Evolutionary conservation across 2,329 filamentous ascomycete species (phyloP), one percentile per base, ranked within the genome.

Genomic region (Epichloe bromicola): DNA sequence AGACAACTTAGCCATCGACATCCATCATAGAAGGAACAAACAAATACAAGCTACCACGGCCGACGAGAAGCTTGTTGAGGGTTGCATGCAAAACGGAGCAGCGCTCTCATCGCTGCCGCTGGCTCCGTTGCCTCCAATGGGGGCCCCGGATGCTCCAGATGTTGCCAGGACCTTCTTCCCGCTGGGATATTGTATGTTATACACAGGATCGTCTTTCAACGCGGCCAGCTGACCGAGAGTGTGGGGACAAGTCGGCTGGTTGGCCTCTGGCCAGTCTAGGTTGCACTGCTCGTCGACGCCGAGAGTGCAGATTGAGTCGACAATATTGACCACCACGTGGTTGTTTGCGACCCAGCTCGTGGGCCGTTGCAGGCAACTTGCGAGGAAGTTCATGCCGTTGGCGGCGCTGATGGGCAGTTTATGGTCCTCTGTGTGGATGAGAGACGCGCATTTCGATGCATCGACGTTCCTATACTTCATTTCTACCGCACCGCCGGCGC

Each of bases 351-450:
- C 72, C 72, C 73, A 79, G 55, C 66, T 72, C 51, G 60, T 56
- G 4, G 63, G 54, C 34, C 63, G 58, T 38, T 58, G 65, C 37
- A 74, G 63, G 54, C 74, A 78, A 55, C 63, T 69, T 11, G 63
- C 63, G n/a, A 78, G 60, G 50, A 69, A 78, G 58, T 77, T 74
- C 68, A 76, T 75, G 66, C 70, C 72, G 61, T 76, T 77, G 52
- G 72, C 60, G 1, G 74, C 75, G 59, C 70, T 68, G 51, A 74
- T 65, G 0, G 71, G 68, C 19, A 74, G 56, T 53, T 61, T 67
- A 50, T 60, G 55, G 46, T 61, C 63, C 30, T 67, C 58, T 10
- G 73, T 73, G 39, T 70, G 57, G 54, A 80, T 68, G n/a, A 81
- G 67, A 46, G 63, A 59, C 12, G 62, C 61, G 64, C 78, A 81